Evolutionary conservation across 306 rosid species (phyloP).

Genomic region (Arachis stenosperma): DNA sequence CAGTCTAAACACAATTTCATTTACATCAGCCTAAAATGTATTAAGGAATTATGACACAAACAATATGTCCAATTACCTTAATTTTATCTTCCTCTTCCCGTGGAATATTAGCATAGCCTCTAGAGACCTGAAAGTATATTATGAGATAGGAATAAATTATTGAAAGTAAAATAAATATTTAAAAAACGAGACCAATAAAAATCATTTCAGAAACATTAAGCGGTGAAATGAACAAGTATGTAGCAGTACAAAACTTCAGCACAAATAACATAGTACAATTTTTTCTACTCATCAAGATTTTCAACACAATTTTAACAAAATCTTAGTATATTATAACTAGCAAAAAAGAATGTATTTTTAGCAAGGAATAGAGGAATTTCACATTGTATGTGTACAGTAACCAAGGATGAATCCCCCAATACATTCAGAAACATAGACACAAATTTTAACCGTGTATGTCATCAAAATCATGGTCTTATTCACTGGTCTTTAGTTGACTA

Average conservation of each 20-base stretch:
- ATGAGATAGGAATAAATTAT: no score
- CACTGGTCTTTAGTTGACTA: not conserved
- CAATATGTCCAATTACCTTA: constrained; percentile 57
- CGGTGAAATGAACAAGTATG: no score
- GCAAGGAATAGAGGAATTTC: constrained; percentile 16
- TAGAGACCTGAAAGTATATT: no score
- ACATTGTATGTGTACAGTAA: not conserved
- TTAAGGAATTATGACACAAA: not conserved
- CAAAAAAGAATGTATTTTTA: constrained; percentile 15
- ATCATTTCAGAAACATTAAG: no score
- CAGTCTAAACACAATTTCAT: constrained; percentile 9
- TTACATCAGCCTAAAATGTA: not conserved
- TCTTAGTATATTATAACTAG: not conserved
- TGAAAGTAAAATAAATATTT: no score
- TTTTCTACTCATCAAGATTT: no score
- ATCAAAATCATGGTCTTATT: not conserved
- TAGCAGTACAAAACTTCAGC: no score
- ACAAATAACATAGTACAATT: no score
- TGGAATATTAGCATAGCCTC: constrained; percentile 50
- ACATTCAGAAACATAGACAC: no score
- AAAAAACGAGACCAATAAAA: no score
- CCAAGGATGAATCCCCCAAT: not conserved
- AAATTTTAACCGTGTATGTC: not conserved
- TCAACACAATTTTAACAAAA: no score
- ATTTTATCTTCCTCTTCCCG: constrained; percentile 57